A percentile compares a stretch with the other conserved stretches of the same genome.
These are phyloP conservation scores for Gossypium armourianum DNA, from an alignment of 441 rosid genomes.

Conservation along the genomic window DNA sequence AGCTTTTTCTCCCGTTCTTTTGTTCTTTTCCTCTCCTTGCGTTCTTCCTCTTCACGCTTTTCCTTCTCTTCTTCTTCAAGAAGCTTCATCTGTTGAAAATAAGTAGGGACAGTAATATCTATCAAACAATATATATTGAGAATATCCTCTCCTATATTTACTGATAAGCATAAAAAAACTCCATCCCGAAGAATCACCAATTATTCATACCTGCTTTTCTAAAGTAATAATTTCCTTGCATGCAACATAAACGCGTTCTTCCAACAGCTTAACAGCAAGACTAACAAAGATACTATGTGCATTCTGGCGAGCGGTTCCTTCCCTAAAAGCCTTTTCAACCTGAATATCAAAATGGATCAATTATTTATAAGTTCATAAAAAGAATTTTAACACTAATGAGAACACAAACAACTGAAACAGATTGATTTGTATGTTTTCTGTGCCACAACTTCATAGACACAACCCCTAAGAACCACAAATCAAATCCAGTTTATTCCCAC, in stretches of 20 bases:
- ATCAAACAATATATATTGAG: neutral
- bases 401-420: neutral
- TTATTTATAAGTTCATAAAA: neutral
- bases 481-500: neutral
- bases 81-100: constrained; percentile 54
- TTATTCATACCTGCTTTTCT: constrained; percentile 66
- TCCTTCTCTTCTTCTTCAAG: constrained; percentile 95
- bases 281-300: constrained; percentile 88
- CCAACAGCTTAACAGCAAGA: constrained; percentile 68
- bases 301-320: constrained; percentile 96
- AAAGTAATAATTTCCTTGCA: constrained; percentile 86
- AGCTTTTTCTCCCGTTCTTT: constrained; percentile 76
- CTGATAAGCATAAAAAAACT: constrained; percentile 5
- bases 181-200: constrained; percentile 15
- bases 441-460: constrained; percentile 6
- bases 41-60: constrained; percentile 88
- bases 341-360: constrained; percentile 24
- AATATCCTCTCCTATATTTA: constrained; percentile 7
- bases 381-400: neutral
- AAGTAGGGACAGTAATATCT: constrained; percentile 11
- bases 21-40: constrained; percentile 69
- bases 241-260: constrained; percentile 86
- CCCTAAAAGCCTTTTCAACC: constrained; percentile 98
- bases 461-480: constrained; percentile 3
- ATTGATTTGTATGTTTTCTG: neutral